phyloP scores from a whole-genome alignment of 176 grass and related monocot genomes.

The Zoysia japonica region DNA sequence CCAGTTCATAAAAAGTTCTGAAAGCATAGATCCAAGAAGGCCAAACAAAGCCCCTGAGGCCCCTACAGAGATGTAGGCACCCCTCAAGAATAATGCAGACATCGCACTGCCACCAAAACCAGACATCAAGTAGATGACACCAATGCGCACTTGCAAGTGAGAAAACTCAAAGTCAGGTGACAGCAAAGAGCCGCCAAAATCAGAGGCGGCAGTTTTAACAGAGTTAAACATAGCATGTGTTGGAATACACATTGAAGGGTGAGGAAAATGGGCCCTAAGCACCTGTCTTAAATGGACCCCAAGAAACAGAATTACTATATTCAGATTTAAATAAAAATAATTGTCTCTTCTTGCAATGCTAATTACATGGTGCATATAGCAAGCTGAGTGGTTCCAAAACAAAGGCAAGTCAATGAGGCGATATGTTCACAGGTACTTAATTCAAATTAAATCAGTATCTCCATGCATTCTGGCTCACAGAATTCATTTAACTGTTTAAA shows the following conservation, averaged over 20 bases:
- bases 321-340: constrained; percentile 3
- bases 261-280: background rate
- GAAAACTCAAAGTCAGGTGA: constrained; percentile 27
- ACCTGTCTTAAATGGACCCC: background rate
- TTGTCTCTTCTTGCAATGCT: background rate
- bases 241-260: background rate
- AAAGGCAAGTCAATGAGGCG: too few relatives aligned
- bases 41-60: constrained; percentile 97
- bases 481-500: background rate
- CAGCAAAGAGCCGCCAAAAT: background rate
- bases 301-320: background rate
- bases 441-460: too few relatives aligned
- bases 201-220: background rate
- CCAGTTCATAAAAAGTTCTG: constrained; percentile 96
- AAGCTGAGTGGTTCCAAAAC: background rate
- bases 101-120: constrained; percentile 79
- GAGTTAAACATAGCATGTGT: background rate
- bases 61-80: constrained; percentile 68
- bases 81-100: constrained; percentile 65
- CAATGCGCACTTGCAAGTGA: constrained; percentile 61
- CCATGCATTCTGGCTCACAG: too few relatives aligned
- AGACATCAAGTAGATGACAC: constrained; percentile 80
- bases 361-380: background rate
- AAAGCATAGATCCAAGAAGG: constrained; percentile 91
- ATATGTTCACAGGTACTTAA: too few relatives aligned